Conservation (phyloP, 2,329 filamentous ascomycete species). For the Alternaria sp. region DNA sequence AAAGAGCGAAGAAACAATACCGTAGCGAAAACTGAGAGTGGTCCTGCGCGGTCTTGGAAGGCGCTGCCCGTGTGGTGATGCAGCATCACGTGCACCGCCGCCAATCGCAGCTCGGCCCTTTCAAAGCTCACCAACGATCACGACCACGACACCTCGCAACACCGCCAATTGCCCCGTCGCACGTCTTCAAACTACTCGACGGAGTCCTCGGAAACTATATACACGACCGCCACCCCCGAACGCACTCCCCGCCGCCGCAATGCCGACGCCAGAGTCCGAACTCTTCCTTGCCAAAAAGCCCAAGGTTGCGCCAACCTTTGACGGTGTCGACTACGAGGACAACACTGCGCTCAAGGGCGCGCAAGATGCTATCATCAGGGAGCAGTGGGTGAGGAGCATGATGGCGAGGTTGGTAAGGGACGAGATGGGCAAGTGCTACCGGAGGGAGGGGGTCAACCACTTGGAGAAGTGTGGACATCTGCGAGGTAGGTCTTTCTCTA, state of each 20-base stretch:
- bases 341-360: conserved; percentile 80
- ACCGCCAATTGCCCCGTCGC: conserved; percentile 22
- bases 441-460: conserved; percentile 83
- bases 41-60: not conserved
- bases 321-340: conserved; percentile 86
- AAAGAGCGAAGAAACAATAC: too few relatives aligned
- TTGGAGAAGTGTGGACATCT: conserved; percentile 83
- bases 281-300: conserved; percentile 86
- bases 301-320: conserved; percentile 79
- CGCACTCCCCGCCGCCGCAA: conserved; percentile 49
- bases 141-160: conserved; percentile 7
- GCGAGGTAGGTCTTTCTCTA: conserved; percentile 65
- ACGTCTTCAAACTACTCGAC: not conserved
- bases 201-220: not conserved
- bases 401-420: conserved; percentile 83
- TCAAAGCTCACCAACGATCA: conserved; percentile 17
- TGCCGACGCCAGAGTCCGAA: conserved; percentile 84
- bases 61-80: not conserved
- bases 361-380: conserved; percentile 80
- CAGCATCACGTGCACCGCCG: conserved; percentile 14
- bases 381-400: conserved; percentile 91
- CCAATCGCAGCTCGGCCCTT: conserved; percentile 18
- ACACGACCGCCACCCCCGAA: not conserved
- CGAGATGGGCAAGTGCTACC: conserved; percentile 86
- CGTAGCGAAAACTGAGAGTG: not conserved